Conservation (phyloP, 2,329 filamentous ascomycete species). For the Diaporthe ilicicola region DNA sequence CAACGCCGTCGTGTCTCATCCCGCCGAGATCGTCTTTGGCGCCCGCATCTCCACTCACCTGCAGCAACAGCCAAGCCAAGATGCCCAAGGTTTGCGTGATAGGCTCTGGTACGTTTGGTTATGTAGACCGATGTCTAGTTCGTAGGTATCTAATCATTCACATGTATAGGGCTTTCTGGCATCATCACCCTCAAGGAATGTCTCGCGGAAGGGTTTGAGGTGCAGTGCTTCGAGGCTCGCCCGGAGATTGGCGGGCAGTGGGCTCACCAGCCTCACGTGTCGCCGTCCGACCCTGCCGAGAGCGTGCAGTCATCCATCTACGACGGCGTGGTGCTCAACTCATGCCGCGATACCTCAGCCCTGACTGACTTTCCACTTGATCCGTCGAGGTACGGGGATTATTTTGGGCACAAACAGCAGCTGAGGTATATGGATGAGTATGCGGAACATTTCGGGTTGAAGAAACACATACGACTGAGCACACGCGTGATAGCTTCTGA, state of each 20-base stretch:
- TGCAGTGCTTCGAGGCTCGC: constrained; percentile 46
- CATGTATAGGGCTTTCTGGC: constrained; percentile 43
- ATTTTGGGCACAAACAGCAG: constrained; percentile 46
- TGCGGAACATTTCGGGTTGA: constrained; percentile 45
- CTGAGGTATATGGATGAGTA: constrained; percentile 48
- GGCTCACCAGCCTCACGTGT: constrained; percentile 44
- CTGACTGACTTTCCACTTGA: constrained; percentile 52
- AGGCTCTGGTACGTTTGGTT: constrained; percentile 16
- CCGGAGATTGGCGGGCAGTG: constrained; percentile 48
- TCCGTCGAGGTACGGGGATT: constrained; percentile 47
- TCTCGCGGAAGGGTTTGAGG: constrained; percentile 45
- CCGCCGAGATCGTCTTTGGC: neutral
- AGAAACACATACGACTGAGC: constrained; percentile 44
- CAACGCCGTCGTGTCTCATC: neutral
- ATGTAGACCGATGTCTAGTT: neutral
- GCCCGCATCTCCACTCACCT: neutral
- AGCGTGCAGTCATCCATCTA: constrained; percentile 43
- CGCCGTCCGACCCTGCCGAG: constrained; percentile 36
- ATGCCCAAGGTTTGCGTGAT: constrained; percentile 29
- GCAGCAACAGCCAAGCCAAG: neutral
- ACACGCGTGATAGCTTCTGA: constrained; percentile 44
- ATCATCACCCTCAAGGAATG: constrained; percentile 49
- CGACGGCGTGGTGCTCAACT: constrained; percentile 47
- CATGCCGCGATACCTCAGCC: constrained; percentile 47
- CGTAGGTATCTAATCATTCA: neutral